Base-by-base conservation (phyloP, 2,329 filamentous ascomycete genomes). In the Hymenotorrendiella dingleyae region DNA sequence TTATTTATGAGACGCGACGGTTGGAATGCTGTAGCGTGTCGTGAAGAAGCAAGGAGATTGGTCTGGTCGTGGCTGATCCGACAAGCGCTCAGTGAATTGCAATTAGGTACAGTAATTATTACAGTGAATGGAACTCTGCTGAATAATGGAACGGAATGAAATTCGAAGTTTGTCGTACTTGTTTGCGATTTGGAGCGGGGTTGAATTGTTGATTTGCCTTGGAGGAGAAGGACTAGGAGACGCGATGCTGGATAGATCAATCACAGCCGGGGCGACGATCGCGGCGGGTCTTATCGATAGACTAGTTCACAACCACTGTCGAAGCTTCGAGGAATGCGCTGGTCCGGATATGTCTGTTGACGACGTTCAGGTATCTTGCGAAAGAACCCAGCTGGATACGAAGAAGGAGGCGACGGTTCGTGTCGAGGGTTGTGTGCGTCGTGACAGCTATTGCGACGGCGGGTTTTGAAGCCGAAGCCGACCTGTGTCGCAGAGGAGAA, bases 21-120 rank as follows among this genome's bases (percentile, higher is more conserved):
- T n/a, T 46, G 42, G 46, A 50, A 52, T 53, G 48, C 44, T 33
- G 29, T 42, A 10, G 48, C 27, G 36, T 42, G 27, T 43, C 28
- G 16, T 32, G 5, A 36, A 21, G 28, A 39, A 43, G 36, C 26
- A 34, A 42, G 39, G 45, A 38, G 21, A 17, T 12, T 27, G 32
- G 30, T 24, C 27, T 16, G 16, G 8, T 36, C 26, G 35, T 38
- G 36, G 48, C 43, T 22, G 29, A 36, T 43, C 28, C 4, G 21
- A 17, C 23, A 20, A 27, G 22, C 20, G 17, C n/a, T 14, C 12
- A 24, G 22, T 14, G 30, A 33, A 36, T 43, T 49, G 48, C 50
- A 40, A 49, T 23, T 36, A 36, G 36, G 20, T 49, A 47, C 49
- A 34, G 43, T 49, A 47, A n/a, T n/a, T n/a, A n/a, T n/a, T n/a